Evolutionary conservation across 1,284 basidiomycete species (phyloP).

Genomic region (Boletellus deceptivus): DNA sequence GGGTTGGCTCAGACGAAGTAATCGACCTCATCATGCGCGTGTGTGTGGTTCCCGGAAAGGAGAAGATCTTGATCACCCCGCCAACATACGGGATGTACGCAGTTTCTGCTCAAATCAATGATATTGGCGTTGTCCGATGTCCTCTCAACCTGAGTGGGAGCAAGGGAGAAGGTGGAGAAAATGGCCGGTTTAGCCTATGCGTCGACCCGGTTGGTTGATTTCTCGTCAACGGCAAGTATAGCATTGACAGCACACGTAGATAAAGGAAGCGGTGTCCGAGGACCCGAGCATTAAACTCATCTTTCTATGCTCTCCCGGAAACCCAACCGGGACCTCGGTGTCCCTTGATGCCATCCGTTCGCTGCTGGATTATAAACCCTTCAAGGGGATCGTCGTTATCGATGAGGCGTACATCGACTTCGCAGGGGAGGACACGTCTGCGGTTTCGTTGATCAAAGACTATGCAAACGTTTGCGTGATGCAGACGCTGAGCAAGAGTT

Average conservation of each 20-base stretch:
- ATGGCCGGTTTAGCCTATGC: constrained; percentile 75
- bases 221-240: background rate
- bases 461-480: constrained; percentile 91
- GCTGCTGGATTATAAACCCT: constrained; percentile 79
- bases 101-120: constrained; percentile 95
- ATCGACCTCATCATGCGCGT: constrained; percentile 94
- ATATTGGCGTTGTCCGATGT: constrained; percentile 82
- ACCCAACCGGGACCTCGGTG: constrained; percentile 92
- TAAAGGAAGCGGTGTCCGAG: constrained; percentile 65
- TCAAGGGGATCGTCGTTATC: constrained; percentile 89
- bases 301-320: constrained; percentile 96
- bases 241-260: constrained; percentile 41
- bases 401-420: constrained; percentile 99
- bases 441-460: constrained; percentile 70
- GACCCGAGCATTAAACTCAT: constrained; percentile 85
- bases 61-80: constrained; percentile 85
- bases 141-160: constrained; percentile 64
- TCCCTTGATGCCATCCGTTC: constrained; percentile 67
- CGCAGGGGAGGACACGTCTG: constrained; percentile 60
- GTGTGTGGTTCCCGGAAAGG: constrained; percentile 77
- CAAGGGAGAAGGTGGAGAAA: constrained; percentile 64
- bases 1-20: constrained; percentile 96
- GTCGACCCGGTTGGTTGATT: constrained; percentile 65
- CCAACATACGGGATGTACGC: constrained; percentile 99
- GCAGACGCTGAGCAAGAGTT: constrained; percentile 96